A percentile compares a stretch with the other conserved stretches of the same genome.
phyloP scores from a whole-genome alignment of 495 filamentous ascomycete species.

The Talaromyces ruber region DNA sequence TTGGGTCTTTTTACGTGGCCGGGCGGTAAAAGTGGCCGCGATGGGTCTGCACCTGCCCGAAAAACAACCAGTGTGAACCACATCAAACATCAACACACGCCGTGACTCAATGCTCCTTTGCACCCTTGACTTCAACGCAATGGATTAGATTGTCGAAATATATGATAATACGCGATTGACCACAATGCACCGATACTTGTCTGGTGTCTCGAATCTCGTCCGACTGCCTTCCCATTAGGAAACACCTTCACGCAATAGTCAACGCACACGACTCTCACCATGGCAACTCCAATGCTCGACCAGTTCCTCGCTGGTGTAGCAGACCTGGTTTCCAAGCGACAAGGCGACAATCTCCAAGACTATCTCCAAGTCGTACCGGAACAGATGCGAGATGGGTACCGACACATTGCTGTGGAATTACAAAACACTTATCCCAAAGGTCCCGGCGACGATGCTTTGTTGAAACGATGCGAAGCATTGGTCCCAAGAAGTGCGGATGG shows the following conservation, averaged over 20 bases:
- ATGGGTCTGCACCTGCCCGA: background rate
- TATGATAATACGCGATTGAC: background rate
- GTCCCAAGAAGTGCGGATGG: conserved; percentile 51
- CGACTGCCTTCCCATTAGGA: background rate
- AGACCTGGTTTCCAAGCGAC: conserved; percentile 41
- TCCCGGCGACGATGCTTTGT: conserved; percentile 43
- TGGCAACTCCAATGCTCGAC: conserved; percentile 40
- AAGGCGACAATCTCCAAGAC: conserved; percentile 46
- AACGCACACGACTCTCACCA: conserved; percentile 2
- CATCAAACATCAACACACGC: no score
- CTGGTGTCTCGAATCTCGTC: background rate
- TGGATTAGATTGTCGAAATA: background rate
- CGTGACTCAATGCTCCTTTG: background rate
- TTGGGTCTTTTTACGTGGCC: background rate
- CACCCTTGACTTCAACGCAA: background rate
- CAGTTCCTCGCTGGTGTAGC: conserved; percentile 48
- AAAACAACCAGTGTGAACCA: background rate
- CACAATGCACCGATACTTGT: background rate
- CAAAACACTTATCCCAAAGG: conserved; percentile 43
- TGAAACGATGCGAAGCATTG: conserved; percentile 44
- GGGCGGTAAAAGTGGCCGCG: background rate
- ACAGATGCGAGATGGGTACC: conserved; percentile 43
- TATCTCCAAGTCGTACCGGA: conserved; percentile 49
- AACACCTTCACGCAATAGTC: background rate
- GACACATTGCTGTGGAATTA: conserved; percentile 57